These are phyloP conservation scores for Eimeria tenella DNA, from an alignment of 169 alveolate species.

Conservation along the genomic window DNA sequence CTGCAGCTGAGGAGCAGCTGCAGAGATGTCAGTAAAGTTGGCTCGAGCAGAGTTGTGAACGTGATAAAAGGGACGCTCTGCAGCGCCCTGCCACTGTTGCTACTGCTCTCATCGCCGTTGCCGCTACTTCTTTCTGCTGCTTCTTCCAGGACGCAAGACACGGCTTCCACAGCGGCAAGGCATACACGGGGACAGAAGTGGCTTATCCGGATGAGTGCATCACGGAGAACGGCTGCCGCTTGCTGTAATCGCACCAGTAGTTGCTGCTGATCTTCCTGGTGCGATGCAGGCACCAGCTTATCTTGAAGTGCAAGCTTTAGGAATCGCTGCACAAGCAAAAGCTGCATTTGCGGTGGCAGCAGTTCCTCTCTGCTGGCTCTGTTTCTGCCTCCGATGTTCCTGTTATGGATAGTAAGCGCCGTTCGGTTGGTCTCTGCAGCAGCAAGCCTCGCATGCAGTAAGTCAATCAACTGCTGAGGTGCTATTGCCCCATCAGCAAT, in stretches of 20 bases:
- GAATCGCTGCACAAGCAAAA: constrained; percentile 26
- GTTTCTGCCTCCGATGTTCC: neutral
- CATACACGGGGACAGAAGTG: constrained; percentile 24
- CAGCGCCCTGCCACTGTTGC: neutral
- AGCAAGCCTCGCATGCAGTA: constrained; percentile 18
- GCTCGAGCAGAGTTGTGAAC: neutral
- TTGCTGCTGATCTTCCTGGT: neutral
- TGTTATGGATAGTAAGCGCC: neutral
- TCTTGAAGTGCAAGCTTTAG: constrained; percentile 6
- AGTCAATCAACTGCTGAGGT: neutral
- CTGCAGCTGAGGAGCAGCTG: constrained; percentile 30
- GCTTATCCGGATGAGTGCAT: neutral
- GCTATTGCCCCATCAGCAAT: neutral
- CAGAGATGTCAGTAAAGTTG: neutral
- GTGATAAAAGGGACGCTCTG: neutral
- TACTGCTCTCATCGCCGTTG: neutral
- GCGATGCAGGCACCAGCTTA: neutral
- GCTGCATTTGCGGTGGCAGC: constrained; percentile 23
- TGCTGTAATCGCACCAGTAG: neutral
- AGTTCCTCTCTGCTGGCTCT: neutral
- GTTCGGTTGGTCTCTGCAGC: neutral
- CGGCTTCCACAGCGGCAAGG: constrained; percentile 21
- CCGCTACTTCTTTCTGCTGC: neutral
- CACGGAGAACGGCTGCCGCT: constrained; percentile 36
- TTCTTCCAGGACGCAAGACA: constrained; percentile 5